Conservation (phyloP, 2,329 filamentous ascomycete genomes). For the Colletotrichum sp. region DNA sequence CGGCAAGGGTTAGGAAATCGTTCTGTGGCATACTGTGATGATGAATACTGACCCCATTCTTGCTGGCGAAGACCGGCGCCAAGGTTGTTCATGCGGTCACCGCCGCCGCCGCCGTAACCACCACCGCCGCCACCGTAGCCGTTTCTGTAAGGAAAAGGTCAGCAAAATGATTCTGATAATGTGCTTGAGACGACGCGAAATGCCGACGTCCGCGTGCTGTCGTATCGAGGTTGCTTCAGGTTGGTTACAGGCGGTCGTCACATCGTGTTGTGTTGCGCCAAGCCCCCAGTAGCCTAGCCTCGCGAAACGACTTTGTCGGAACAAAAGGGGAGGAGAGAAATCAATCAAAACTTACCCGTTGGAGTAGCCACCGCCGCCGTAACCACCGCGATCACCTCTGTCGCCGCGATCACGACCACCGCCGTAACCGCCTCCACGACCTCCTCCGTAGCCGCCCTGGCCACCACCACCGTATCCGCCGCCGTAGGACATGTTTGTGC, state of each 20-base stretch:
- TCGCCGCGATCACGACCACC: conserved; percentile 32
- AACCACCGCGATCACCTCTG: conserved; percentile 31
- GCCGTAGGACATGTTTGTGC: conserved; percentile 51
- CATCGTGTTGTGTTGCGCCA: not conserved
- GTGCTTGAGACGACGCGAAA: not conserved
- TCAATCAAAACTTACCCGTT: conserved; percentile 41
- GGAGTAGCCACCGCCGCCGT: conserved; percentile 44
- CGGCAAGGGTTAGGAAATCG: conserved; percentile 26
- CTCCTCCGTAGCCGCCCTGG: conserved; percentile 32
- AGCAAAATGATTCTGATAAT: conserved; percentile 30
- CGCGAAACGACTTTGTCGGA: conserved; percentile 30
- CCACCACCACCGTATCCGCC: conserved; percentile 34
- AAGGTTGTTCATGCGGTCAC: conserved; percentile 93
- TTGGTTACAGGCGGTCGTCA: not conserved
- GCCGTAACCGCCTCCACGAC: conserved; percentile 30
- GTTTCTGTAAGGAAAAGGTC: conserved; percentile 42
- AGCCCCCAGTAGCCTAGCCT: not conserved
- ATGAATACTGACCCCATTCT: conserved; percentile 74
- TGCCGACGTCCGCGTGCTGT: not conserved
- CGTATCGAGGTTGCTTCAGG: not conserved
- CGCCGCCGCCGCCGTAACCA: conserved; percentile 63
- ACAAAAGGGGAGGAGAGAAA: conserved; percentile 25
- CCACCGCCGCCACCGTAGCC: conserved; percentile 43
- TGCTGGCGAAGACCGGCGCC: conserved; percentile 88
- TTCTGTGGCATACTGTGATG: not conserved